Base-by-base conservation (phyloP, 805 yeast species). In the Limtongia smithiae region DNA sequence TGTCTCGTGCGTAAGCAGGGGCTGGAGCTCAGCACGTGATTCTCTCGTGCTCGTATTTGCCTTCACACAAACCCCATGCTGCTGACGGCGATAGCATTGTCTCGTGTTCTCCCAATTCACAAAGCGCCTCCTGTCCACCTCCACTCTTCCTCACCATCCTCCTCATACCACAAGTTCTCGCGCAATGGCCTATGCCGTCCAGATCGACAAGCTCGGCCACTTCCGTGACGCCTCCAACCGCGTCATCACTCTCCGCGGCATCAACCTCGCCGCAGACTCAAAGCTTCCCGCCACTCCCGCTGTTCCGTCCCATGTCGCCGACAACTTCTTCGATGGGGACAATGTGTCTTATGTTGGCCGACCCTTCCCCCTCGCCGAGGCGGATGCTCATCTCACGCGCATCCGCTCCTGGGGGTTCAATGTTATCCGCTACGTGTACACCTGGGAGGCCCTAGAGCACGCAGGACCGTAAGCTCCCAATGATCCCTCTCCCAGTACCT, bases 391-490 rank as follows among this genome's bases (percentile, higher is more conserved):
- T 64, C 70, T 90, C 37, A 69, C 65, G 9, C 71, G 94, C 49
- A 78, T 90, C 62, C 85, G 83, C 63, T 71, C 80, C 5, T 78
- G 90, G 78, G 97, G 97, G 1, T 87, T 77, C 66, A 90, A 89
- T 63, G 75, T 83, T 2, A 75, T 90, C 18, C 69, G 97, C 48
- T 85, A 81, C 63, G 70, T 88, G 17, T 71, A 85, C 43, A 83
- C 94, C 0, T 90, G 97, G 97, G 97, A 90, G 65, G 91, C 96
- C 0, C 61, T 90, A 7, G 97, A 90, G 65, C 96, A 90, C 60
- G 72, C 69, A 40, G 96, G 95, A 0, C 97, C 97, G 0, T 55
- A 54, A 24, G 59, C 20, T 9, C 12, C 8, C 12, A 11, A 6
- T 5, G 15, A 3, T 9, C 3, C 17, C 5, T 20, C 8, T 12